Percentiles rank a stretch among this genome's conserved stretches.
Conservation (phyloP, 177 flowering plant genomes). For the Tripterygium wilfordii region DNA sequence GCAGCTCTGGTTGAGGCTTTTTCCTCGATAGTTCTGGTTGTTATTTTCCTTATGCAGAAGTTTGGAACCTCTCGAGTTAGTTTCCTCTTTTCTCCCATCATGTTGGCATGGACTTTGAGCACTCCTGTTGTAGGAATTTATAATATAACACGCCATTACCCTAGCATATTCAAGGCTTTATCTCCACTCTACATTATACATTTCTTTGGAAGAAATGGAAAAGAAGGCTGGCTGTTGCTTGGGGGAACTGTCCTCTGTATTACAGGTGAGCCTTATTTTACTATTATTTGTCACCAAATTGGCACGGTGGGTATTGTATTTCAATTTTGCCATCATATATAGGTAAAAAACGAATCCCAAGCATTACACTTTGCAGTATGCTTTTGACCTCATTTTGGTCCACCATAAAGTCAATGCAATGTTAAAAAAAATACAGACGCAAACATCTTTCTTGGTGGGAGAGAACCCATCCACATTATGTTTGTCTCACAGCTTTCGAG, state of each 20-base stretch:
- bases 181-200: slow-evolving; percentile 67
- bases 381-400: too few relatives aligned
- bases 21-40: slow-evolving; percentile 63
- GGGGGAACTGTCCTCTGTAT: slow-evolving; percentile 81
- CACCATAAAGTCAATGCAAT: too few relatives aligned
- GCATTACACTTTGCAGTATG: too few relatives aligned
- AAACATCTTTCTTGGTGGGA: too few relatives aligned
- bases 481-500: too few relatives aligned
- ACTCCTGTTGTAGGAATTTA: slow-evolving; percentile 70
- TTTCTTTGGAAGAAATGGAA: slow-evolving; percentile 62
- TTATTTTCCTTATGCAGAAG: slow-evolving; percentile 67
- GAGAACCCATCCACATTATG: too few relatives aligned
- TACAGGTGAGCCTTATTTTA: slow-evolving; percentile 44
- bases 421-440: too few relatives aligned
- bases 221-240: slow-evolving; percentile 74
- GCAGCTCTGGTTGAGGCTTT: slow-evolving; percentile 64
- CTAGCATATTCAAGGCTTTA: slow-evolving; percentile 68
- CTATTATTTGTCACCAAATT: not conserved
- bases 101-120: slow-evolving; percentile 67
- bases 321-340: too few relatives aligned
- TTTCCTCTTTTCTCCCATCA: slow-evolving; percentile 81
- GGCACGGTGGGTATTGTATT: too few relatives aligned
- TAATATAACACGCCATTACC: slow-evolving; percentile 55
- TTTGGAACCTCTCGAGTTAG: slow-evolving; percentile 80
- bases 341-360: too few relatives aligned